These are phyloP conservation scores for Eremochloa ophiuroides DNA, from an alignment of 176 grass and related monocot genomes.

Conservation along the genomic window DNA sequence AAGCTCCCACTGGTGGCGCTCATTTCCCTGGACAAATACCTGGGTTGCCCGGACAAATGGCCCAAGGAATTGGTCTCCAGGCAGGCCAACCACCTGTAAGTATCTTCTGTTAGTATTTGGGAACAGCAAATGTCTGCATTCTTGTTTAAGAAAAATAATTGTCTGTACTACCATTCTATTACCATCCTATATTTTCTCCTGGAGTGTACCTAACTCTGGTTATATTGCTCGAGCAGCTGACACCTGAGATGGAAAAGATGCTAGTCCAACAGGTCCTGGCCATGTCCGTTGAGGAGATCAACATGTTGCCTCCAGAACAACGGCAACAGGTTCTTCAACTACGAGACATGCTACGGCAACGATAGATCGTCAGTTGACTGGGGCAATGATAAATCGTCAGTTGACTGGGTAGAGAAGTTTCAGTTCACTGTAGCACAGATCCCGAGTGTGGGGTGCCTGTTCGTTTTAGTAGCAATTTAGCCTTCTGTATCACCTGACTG, in stretches of 20 bases:
- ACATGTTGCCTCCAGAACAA: constrained; percentile 87
- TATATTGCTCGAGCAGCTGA: constrained; percentile 57
- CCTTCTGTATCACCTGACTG: background rate
- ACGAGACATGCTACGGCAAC: constrained; percentile 72
- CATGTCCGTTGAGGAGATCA: constrained; percentile 84
- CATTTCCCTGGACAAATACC: constrained; percentile 60
- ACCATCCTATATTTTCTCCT: background rate
- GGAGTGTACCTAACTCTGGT: constrained; percentile 10
- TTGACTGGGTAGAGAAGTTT: background rate
- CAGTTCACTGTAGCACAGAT: background rate
- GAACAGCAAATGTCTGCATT: background rate
- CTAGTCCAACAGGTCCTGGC: constrained; percentile 90
- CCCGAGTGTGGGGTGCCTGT: background rate
- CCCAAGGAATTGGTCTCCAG: constrained; percentile 46
- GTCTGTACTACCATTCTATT: background rate
- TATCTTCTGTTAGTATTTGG: background rate
- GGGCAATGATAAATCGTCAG: background rate
- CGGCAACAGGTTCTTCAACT: constrained; percentile 93
- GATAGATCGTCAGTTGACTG: background rate
- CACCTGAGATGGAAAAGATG: constrained; percentile 85
- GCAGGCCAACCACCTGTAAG: constrained; percentile 54
- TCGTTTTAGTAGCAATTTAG: no score
- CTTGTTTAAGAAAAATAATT: background rate
- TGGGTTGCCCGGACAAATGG: constrained; percentile 60
- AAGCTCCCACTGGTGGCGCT: constrained; percentile 31